These are phyloP conservation scores for Crotalaria pallida DNA, from an alignment of 306 rosid genomes.

Conservation along the genomic window DNA sequence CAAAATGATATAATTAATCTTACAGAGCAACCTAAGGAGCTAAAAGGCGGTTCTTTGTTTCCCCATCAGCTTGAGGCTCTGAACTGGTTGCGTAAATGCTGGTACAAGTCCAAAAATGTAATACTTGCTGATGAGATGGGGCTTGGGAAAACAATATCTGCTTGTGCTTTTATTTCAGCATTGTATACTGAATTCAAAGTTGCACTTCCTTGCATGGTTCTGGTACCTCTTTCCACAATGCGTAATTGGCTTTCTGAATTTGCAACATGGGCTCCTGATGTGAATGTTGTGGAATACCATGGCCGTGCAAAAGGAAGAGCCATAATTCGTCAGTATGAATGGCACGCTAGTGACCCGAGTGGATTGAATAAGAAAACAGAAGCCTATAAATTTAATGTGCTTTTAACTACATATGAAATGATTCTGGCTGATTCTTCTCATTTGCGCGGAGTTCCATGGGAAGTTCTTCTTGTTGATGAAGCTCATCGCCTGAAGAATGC, in stretches of 20 bases:
- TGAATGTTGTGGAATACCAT: conserved; percentile 97
- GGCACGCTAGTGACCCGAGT: conserved; percentile 79
- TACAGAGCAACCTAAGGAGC: conserved; percentile 85
- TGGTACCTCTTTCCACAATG: conserved; percentile 98
- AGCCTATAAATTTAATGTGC: conserved; percentile 84
- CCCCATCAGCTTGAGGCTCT: conserved; percentile 99
- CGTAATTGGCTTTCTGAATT: conserved; percentile 99
- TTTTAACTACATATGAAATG: conserved; percentile 97
- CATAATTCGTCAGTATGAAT: conserved; percentile 87
- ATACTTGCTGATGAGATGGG: conserved; percentile 99
- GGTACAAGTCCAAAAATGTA: conserved; percentile 92
- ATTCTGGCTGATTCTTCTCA: conserved; percentile 93
- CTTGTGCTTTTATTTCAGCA: conserved; percentile 86
- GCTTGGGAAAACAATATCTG: conserved; percentile 96
- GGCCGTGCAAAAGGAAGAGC: conserved; percentile 98
- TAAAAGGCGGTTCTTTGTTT: conserved; percentile 91
- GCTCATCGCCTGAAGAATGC: conserved; percentile 98
- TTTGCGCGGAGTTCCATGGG: conserved; percentile 98
- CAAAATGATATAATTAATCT: conserved; percentile 66
- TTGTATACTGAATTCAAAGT: conserved; percentile 87
- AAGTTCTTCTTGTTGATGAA: conserved; percentile 97
- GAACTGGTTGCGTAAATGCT: conserved; percentile 98
- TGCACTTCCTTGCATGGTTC: conserved; percentile 87
- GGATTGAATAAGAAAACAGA: conserved; percentile 62
- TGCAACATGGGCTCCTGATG: conserved; percentile 84